phyloP scores from a whole-genome alignment of 2,329 filamentous ascomycete genomes.

The Trichoderma semiorbis region DNA sequence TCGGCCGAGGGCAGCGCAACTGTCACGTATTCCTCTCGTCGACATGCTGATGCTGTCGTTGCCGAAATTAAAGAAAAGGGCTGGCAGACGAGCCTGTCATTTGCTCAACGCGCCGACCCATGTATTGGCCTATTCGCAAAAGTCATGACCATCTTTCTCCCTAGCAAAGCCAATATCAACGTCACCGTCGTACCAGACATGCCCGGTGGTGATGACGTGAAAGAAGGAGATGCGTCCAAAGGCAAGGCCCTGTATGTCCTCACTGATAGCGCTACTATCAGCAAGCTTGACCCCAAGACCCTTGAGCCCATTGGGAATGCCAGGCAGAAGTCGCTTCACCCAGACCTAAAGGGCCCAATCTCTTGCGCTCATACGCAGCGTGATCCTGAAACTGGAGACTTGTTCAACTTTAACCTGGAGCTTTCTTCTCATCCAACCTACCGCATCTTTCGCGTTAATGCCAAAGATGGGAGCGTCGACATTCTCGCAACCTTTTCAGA shows the following conservation, averaged over 20 bases:
- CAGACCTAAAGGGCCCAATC: slow-evolving; percentile 62
- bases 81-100: slow-evolving; percentile 54
- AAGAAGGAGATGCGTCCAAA: slow-evolving; percentile 22
- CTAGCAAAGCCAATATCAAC: slow-evolving; percentile 47
- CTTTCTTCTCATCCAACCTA: slow-evolving; percentile 58
- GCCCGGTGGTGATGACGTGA: slow-evolving; percentile 43
- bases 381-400: slow-evolving; percentile 69
- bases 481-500: slow-evolving; percentile 65
- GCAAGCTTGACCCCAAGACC: slow-evolving; percentile 65
- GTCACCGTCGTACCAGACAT: slow-evolving; percentile 65
- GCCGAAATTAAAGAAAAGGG: slow-evolving; percentile 60
- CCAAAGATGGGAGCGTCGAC: slow-evolving; percentile 60
- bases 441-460: slow-evolving; percentile 64
- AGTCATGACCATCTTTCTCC: slow-evolving; percentile 58
- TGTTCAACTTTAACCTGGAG: slow-evolving; percentile 80
- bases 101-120: slow-evolving; percentile 69
- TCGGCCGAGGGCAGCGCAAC: slow-evolving; percentile 25
- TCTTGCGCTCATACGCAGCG: slow-evolving; percentile 69
- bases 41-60: slow-evolving; percentile 62
- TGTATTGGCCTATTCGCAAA: slow-evolving; percentile 73
- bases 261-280: slow-evolving; percentile 53
- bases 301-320: slow-evolving; percentile 68
- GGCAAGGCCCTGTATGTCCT: slow-evolving; percentile 21
- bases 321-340: slow-evolving; percentile 60
- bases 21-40: slow-evolving; percentile 69